phyloP scores from a whole-genome alignment of 805 yeast genomes.

The Saitoella complicata region DNA sequence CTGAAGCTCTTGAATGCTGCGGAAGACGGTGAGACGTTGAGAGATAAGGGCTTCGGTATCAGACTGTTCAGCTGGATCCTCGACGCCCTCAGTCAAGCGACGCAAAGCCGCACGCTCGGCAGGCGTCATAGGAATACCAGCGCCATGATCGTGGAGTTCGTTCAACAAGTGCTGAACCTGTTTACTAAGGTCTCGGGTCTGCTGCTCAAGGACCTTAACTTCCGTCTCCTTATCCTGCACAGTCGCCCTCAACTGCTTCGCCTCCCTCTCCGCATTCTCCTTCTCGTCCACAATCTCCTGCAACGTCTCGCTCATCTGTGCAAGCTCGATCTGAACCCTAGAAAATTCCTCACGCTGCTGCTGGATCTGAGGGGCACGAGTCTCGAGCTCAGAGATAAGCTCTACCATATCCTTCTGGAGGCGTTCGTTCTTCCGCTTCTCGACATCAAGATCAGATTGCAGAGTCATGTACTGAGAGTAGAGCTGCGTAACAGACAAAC shows the following conservation, averaged over 20 bases:
- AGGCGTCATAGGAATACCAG: slow-evolving; percentile 38
- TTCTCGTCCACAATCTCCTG: slow-evolving; percentile 25
- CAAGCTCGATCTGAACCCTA: slow-evolving; percentile 38
- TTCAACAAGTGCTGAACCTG: slow-evolving; percentile 66
- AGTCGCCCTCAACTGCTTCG: slow-evolving; percentile 22
- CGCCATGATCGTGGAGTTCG: slow-evolving; percentile 38
- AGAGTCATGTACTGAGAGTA: slow-evolving; percentile 48
- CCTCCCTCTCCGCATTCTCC: slow-evolving; percentile 21
- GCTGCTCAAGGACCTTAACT: slow-evolving; percentile 15
- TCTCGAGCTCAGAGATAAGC: slow-evolving; percentile 61
- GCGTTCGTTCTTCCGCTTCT: slow-evolving; percentile 52
- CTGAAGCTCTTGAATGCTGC: slow-evolving; percentile 49
- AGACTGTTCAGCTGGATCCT: slow-evolving; percentile 26
- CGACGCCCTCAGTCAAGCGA: slow-evolving; percentile 18
- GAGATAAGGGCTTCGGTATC: slow-evolving; percentile 62
- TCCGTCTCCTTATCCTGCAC: slow-evolving; percentile 20
- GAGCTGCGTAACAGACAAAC: slow-evolving; percentile 46
- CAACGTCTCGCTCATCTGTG: slow-evolving; percentile 37
- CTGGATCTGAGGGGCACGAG: slow-evolving; percentile 57
- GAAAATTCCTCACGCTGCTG: slow-evolving; percentile 47
- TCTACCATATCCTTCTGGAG: slow-evolving; percentile 55
- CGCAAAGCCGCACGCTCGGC: slow-evolving; percentile 47
- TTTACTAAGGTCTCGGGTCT: slow-evolving; percentile 53
- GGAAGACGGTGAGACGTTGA: slow-evolving; percentile 57
- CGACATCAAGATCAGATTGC: slow-evolving; percentile 50